These are phyloP conservation scores for Diddensiella caesifluorescens DNA, from an alignment of 805 yeast genomes.

Conservation along the genomic window DNA sequence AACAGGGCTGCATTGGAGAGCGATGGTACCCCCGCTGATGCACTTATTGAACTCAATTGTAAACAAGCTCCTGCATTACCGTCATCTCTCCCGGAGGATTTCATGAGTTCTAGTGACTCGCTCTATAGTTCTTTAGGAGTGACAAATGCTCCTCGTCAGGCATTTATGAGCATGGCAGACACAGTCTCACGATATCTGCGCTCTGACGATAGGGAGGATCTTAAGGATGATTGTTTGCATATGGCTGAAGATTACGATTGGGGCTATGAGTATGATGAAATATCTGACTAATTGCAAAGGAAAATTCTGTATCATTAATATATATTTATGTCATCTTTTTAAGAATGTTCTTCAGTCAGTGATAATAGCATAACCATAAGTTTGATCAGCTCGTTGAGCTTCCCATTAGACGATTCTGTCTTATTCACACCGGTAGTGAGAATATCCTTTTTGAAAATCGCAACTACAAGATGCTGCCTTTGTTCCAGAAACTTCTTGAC, in stretches of 20 bases:
- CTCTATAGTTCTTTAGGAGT: constrained; percentile 17
- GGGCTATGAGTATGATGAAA: constrained; percentile 21
- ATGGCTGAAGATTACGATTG: constrained; percentile 21
- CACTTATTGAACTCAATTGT: constrained; percentile 13
- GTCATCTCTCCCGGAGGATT: constrained; percentile 16
- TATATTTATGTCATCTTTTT: constrained; percentile 1
- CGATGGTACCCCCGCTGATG: constrained; percentile 16
- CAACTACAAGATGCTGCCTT: constrained; percentile 52
- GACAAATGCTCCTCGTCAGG: constrained; percentile 17
- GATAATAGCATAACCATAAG: constrained; percentile 51
- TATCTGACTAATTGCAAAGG: constrained; percentile 12
- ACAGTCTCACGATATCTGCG: constrained; percentile 14
- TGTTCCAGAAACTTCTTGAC: constrained; percentile 47
- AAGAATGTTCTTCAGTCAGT: constrained; percentile 35
- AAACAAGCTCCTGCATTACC: constrained; percentile 16
- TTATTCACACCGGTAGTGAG: constrained; percentile 18
- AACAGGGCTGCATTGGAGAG: constrained; percentile 10
- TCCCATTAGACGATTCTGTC: constrained; percentile 22
- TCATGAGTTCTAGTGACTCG: constrained; percentile 9
- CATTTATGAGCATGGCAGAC: constrained; percentile 18
- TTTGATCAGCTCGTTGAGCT: constrained; percentile 48
- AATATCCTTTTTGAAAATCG: constrained; percentile 55
- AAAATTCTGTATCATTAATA: neutral
- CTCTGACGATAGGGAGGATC: constrained; percentile 24
- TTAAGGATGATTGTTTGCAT: constrained; percentile 17